Evolutionary conservation across 2,329 filamentous ascomycete species (phyloP).

Genomic region (Aspergillus texensis): DNA sequence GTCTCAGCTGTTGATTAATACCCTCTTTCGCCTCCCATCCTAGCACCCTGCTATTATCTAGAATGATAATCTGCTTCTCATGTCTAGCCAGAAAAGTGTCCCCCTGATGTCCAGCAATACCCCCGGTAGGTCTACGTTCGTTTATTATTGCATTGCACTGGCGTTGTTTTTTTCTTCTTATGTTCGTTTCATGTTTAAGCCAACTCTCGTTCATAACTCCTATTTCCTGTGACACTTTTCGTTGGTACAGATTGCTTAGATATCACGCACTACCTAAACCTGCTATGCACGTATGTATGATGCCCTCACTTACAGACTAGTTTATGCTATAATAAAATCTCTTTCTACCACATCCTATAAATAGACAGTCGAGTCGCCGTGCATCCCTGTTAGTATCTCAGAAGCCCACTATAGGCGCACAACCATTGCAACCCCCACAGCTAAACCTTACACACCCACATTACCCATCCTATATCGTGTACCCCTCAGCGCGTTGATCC

Average conservation of each 20-base stretch:
- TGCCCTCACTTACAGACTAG: neutral
- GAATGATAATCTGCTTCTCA: slow-evolving; percentile 1
- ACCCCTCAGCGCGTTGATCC: neutral
- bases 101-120: slow-evolving; percentile 5
- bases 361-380: neutral
- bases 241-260: neutral
- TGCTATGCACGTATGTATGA: slow-evolving; percentile 2
- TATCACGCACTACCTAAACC: neutral
- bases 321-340: neutral
- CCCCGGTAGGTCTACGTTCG: neutral
- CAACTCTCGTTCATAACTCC: neutral
- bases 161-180: neutral
- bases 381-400: neutral
- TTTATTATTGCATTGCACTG: slow-evolving; percentile 6
- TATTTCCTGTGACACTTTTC: neutral
- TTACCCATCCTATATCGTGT: neutral
- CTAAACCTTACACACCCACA: neutral
- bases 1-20: slow-evolving; percentile 9
- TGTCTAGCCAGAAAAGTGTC: slow-evolving; percentile 1
- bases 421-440: neutral
- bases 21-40: neutral
- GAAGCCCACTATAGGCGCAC: neutral
- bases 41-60: neutral
- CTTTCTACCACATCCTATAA: neutral
- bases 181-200: neutral